Base-by-base conservation (phyloP, 106 monocot species). In the Dendrobium nobile region DNA sequence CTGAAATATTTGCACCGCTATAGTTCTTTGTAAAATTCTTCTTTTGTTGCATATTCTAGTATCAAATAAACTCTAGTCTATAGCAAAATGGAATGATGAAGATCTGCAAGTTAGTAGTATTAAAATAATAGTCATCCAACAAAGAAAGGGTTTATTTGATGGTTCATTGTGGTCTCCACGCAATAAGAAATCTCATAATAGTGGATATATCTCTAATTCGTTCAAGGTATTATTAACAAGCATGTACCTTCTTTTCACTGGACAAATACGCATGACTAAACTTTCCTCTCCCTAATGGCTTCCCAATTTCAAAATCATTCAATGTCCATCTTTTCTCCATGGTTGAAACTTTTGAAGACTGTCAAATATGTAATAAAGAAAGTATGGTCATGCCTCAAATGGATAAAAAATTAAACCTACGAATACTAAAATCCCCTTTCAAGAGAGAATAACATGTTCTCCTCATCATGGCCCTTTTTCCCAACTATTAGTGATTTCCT, bases 231-330 rank as follows among this genome's bases (percentile, higher is more conserved):
- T 64, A 61, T 40, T 28, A 17, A 51, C 48, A 54, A 24, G 47
- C 26, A 37, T 51, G 17, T 88, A 95, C 95, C 92, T 51, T 91
- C 82, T 93, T 99, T 82, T 99, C 99, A 84, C 91, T 85, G 67
- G 99, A 95, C 82, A 99, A 78, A 83, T 95, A 99, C 4, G 95
- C 99, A 79, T 99, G 99, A 1, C 99, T 95, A 84, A 99, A 99
- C 44, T 99, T 99, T 48, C 99, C 99, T 86, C 95, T 91, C 78
- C 99, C 99, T 33, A 99, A 89, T 26, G 99, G 95, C 85, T 84
- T 99, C 73, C 99, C 95, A 33, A 99, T 89, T 73, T 99, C 99
- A 55, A 99, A 95, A 80, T 99, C 93, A 77, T 79, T 90, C 75
- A 99, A 79, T 5, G 87, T 87, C 95, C 98, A 99, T 28, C 98